Evolutionary conservation across 1,284 basidiomycete species (phyloP), one percentile per base, ranked within the genome.

Genomic region (Cronartium quercuum): DNA sequence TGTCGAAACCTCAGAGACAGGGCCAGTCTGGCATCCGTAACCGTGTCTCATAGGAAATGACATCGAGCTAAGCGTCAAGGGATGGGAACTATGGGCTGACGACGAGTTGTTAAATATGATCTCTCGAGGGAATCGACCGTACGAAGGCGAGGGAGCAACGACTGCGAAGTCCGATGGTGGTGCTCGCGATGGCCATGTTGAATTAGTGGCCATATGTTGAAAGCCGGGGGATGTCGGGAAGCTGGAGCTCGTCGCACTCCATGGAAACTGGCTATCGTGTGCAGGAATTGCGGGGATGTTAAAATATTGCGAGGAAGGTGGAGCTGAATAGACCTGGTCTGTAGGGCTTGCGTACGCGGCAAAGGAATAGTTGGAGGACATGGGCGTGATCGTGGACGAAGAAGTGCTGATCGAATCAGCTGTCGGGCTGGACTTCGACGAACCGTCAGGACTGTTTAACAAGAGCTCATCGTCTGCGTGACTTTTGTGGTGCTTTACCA

Each of bases 401-500:
- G 51, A 55, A n/a, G 6, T n/a, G 29, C 51, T 55, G 6, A 24
- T 55, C 6, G 51, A 55, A 10, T 55, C 51, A 12, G n/a, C 51
- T n/a, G 51, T 55, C 6, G 51, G 51, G 29, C 51, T 55, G 6
- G 51, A 55, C 18, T 55, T 55, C 29, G 51, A 55, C 29, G 51
- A 55, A 55, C 29, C n/a, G 29, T 55, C 51, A 3, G 51, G 51
- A 55, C 71, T 75, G 35, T 75, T 40, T 38, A 75, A 75, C 13
- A 51, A 66, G n/a, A 75, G 40, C 12, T 42, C 64, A 67, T 66
- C 65, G 58, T 66, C 63, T 44, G 55, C 41, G 55, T 82, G 78
- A n/a, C 81, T 79, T 24, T 79, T 78, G 60, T 81, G 78, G 76
- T 84, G 83, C 76, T 83, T 83, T 47, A 82, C 82, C 61, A 84